phyloP scores from a whole-genome alignment of 225 moss, liverwort and hornwort genomes.

The Asterella californica region DNA sequence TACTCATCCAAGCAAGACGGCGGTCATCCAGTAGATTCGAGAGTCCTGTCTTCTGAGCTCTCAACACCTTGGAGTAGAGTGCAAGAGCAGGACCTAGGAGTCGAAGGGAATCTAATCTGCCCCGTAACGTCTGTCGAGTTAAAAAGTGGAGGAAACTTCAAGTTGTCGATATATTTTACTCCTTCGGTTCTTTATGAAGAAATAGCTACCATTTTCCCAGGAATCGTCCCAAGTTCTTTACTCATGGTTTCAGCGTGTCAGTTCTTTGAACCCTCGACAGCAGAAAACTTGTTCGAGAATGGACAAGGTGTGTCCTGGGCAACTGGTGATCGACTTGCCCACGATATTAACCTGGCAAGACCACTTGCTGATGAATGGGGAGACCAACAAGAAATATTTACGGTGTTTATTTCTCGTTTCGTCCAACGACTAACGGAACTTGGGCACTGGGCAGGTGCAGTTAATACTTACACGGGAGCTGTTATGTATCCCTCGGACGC shows the following conservation, averaged over 20 bases:
- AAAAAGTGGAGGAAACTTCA: neutral
- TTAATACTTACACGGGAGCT: slow-evolving; percentile 14
- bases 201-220: slow-evolving; percentile 8
- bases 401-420: neutral
- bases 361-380: neutral
- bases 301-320: neutral
- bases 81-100: neutral
- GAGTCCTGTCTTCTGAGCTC: slow-evolving; percentile 2
- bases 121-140: slow-evolving; percentile 3
- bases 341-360: neutral
- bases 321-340: neutral
- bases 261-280: neutral
- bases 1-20: neutral
- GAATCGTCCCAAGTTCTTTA: slow-evolving; percentile 4
- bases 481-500: neutral
- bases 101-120: slow-evolving; percentile 16
- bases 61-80: neutral
- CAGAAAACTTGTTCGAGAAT: neutral
- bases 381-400: neutral
- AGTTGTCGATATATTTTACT: slow-evolving; percentile 21
- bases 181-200: slow-evolving; percentile 10
- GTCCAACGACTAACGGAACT: slow-evolving; percentile 8
- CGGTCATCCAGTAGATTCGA: neutral
- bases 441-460: slow-evolving; percentile 32
- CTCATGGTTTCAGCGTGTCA: slow-evolving; percentile 12